Base-by-base conservation (phyloP, 2,329 filamentous ascomycete genomes). In the Neobulgaria alba region DNA sequence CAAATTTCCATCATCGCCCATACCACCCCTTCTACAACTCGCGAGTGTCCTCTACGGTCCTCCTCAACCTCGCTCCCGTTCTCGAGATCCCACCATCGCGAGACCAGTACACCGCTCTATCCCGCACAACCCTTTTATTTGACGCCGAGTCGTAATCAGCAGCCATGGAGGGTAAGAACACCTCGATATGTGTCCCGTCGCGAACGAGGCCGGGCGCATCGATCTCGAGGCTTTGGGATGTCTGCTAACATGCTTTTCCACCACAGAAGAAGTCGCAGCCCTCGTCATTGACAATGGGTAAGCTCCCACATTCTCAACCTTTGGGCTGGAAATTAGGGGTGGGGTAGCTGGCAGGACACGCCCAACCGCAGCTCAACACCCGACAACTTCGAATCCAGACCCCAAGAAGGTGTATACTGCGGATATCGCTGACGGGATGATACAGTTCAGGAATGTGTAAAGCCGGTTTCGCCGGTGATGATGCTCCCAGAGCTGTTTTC, bases 261-360 rank as follows among this genome's bases (percentile, higher is more conserved):
- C 53, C 72, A 71, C 67, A 96, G 92, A 98, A 81, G 92, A 98
- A 87, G 92, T 98, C 73, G 92, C 92, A 72, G 92, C 92, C 72
- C 89, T 98, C 86, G 92, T 98, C 73, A 96, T 98, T 76, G 92
- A 98, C 89, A 98, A 98, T 96, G 92, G 92, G 92, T 98, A 90
- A 86, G 89, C 75, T 72, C 62, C 57, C 54, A 56, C 56, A 58
- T 54, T 57, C 57, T 58, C 51, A 26, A 8, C 15, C 18, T 15
- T 33, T 34, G 42, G 38, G 37, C 41, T 47, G 36, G 39, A 48
- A 45, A 39, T 51, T 35, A 42, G 49, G 36, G 39, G 47, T 50
- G 53, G 52, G 53, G 51, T 51, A 52, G 41, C 45, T 45, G 16
- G 41, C 42, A 39, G 45, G 36, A 33, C 17, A 31, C 38, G 38